Conservation (phyloP, 2,329 filamentous ascomycete species). For the Cercospora zeina region DNA sequence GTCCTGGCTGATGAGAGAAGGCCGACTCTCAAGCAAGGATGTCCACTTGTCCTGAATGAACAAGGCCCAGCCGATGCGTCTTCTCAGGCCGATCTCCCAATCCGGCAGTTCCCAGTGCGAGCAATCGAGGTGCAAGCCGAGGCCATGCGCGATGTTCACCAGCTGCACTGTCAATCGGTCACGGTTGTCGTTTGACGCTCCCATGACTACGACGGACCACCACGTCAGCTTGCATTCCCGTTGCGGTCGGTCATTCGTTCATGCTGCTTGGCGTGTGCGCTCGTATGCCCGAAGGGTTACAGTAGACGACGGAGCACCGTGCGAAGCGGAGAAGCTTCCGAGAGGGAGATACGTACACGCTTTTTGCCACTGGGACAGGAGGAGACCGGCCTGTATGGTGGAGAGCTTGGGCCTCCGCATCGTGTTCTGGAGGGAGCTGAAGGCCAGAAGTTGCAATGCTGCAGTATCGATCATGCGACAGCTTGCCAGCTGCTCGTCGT, state of each 20-base stretch:
- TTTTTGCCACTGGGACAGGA: constrained; percentile 42
- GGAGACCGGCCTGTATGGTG: constrained; percentile 44
- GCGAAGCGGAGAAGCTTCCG: background rate
- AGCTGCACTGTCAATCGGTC: constrained; percentile 41
- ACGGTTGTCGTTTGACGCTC: constrained; percentile 26
- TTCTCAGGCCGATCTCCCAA: constrained; percentile 37
- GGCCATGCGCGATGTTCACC: constrained; percentile 43
- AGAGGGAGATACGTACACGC: constrained; percentile 25
- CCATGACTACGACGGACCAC: constrained; percentile 23
- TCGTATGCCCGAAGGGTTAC: too few relatives aligned
- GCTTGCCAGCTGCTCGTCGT: constrained; percentile 55
- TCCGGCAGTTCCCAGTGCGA: constrained; percentile 35
- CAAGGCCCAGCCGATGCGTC: constrained; percentile 36
- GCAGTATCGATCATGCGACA: constrained; percentile 47
- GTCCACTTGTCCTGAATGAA: constrained; percentile 39
- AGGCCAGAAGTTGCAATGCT: constrained; percentile 40
- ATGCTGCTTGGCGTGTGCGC: too few relatives aligned
- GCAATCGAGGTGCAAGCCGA: constrained; percentile 43
- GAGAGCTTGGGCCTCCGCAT: constrained; percentile 45
- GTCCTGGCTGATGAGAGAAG: constrained; percentile 30
- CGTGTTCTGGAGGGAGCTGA: constrained; percentile 43
- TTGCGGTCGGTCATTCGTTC: background rate
- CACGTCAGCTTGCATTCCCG: background rate
- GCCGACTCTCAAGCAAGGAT: constrained; percentile 35
- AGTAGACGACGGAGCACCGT: background rate